Evolutionary conservation across 257 asterid species (phyloP), one percentile per base, ranked within the genome.

Genomic region (Ligustrum vulgare): DNA sequence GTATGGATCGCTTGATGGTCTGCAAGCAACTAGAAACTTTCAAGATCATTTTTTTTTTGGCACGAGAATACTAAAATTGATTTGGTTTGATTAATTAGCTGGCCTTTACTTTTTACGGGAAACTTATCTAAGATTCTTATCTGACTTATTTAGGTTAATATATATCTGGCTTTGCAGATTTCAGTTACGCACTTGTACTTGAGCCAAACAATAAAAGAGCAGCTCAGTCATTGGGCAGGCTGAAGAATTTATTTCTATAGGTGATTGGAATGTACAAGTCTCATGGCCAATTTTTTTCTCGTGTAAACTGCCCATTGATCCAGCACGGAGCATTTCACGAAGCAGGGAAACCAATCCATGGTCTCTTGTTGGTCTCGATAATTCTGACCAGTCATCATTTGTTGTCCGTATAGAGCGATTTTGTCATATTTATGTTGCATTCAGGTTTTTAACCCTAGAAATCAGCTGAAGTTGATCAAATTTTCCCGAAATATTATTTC

Each of bases 131-230:
- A 37, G 43, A 37, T 37, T 37, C 43, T 37, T 37, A 2, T 54
- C 63, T 54, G 8, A 16, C 63, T 5, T 18, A 20, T n/a, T n/a
- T 54, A 6, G 22, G 23, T 20, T 54, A 18, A 51, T 51, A 5
- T 54, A 20, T 10, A 6, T 18, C n/a, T n/a, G 25, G 6, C 22
- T 69, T 31, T 80, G 87, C 91, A 94, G 99, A 94, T 89, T 94
- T 92, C 81, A 81, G 84, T 72, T 80, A 83, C 32, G 98, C 98
- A 22, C 97, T 92, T 47, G 94, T 92, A 77, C 96, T 94, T 5
- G 98, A 94, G 88, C 99, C 99, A 67, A 92, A 88, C n/a, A 94
- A 94, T 71, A 94, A 89, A 83, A 86, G 97, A 86, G 99, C 99
- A 75, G 83, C 96, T 23, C 88, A 83, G 87, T 85, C 96, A 69